Base-by-base conservation (phyloP, 1,139 yeast genomes). In the Geotrichum fermentans region DNA sequence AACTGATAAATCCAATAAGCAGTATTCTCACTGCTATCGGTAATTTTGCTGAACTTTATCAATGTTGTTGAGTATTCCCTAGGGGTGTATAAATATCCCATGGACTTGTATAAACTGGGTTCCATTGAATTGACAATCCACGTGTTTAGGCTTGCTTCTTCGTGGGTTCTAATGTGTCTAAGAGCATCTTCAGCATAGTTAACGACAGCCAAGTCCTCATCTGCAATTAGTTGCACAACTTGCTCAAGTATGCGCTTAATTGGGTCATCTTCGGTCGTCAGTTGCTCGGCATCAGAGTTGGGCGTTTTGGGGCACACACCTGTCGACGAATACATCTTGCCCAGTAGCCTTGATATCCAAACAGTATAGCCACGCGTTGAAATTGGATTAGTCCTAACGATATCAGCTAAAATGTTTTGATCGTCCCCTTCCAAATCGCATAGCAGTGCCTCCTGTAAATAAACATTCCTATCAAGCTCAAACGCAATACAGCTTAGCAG, bases 291-390 rank as follows among this genome's bases (percentile, higher is more conserved):
- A 3, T 1, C 4, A 2, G 33, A 2, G n/a, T 16, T 20, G 2
- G 13, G 21, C 11, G 18, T 11, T 13, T 10, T 10, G 11, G 26
- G 22, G 1, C 4, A 21, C 34, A 22, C 37, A 4, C 51, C 47
- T 17, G 32, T 40, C 4, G 38, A 24, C 6, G 38, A 48, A 36
- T 34, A 43, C 6, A 20, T 28, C n/a, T 35, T 37, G 7, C 51
- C 51, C n/a, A 48, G 29, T 11, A 35, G 30, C 11, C 47, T 33
- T 14, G 45, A 43, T 4, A 48, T 33, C 51, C 51, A 48, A n/a
- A 26, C 30, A 10, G 41, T 40, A 26, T 39, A 48, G 8, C 47
- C 51, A 22, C 32, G 40, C 16, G 47, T 41, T 13, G 28, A n/a
- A 17, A 38, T 21, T n/a, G 44, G 26, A n/a, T 47, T 38, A 13